Evolutionary conservation across 2,329 filamentous ascomycete genomes (phyloP).

Genomic region (Sporothrix dimorphospora): DNA sequence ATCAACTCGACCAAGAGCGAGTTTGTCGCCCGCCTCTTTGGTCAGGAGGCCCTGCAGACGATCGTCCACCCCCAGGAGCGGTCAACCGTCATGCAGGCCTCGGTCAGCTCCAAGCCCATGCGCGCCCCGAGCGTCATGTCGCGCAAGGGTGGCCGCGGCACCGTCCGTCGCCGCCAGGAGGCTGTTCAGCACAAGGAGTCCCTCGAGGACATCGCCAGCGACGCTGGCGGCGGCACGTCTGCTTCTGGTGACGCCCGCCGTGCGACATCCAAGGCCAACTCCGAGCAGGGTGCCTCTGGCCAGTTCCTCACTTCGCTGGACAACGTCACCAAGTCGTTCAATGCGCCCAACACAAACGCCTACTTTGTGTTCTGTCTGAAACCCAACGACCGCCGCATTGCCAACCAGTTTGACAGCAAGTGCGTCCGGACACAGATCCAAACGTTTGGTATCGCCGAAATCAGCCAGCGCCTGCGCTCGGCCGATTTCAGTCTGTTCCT

Average conservation of each 20-base stretch:
- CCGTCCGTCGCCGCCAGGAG: slow-evolving; percentile 40
- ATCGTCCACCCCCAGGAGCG: slow-evolving; percentile 91
- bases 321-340: slow-evolving; percentile 86
- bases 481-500: slow-evolving; percentile 96
- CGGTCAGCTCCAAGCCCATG: slow-evolving; percentile 92
- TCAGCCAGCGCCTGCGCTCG: slow-evolving; percentile 87
- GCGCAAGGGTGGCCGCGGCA: slow-evolving; percentile 56
- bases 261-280: slow-evolving; percentile 34
- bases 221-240: slow-evolving; percentile 36
- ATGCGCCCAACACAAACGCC: slow-evolving; percentile 79
- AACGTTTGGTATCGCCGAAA: slow-evolving; percentile 94
- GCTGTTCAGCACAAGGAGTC: slow-evolving; percentile 46
- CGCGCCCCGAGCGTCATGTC: slow-evolving; percentile 91
- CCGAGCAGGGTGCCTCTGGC: slow-evolving; percentile 83
- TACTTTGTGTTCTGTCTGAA: slow-evolving; percentile 98
- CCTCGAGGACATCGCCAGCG: slow-evolving; percentile 51
- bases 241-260: slow-evolving; percentile 44
- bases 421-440: slow-evolving; percentile 94
- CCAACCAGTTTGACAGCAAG: slow-evolving; percentile 98
- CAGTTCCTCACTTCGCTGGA: slow-evolving; percentile 90
- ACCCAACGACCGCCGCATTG: slow-evolving; percentile 93
- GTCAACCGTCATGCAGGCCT: slow-evolving; percentile 90
- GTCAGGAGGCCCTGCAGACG: slow-evolving; percentile 92
- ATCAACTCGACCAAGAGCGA: slow-evolving; percentile 85
- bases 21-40: slow-evolving; percentile 88